Evolutionary conservation across 2,329 filamentous ascomycete species (phyloP).

Genomic region (Fusarium fujikuroi): DNA sequence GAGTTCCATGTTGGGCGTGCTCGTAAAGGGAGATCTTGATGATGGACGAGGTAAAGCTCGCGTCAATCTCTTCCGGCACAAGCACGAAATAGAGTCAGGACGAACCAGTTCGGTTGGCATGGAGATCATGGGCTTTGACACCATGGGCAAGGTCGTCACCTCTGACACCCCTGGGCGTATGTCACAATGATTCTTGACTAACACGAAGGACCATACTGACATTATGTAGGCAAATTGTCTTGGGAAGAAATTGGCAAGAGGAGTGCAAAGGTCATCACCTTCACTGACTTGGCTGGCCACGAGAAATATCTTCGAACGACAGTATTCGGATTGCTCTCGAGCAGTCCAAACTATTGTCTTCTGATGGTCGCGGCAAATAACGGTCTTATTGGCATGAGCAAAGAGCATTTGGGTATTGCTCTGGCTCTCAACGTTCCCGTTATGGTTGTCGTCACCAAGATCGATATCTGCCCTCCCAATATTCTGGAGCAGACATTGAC

Average conservation of each 20-base stretch:
- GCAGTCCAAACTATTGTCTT: conserved; percentile 95
- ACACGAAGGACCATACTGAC: conserved; percentile 20
- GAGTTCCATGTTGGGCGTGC: conserved; percentile 92
- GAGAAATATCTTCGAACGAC: conserved; percentile 95
- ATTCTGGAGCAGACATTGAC: conserved; percentile 93
- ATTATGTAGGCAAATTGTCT: conserved; percentile 69
- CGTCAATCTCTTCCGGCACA: conserved; percentile 96
- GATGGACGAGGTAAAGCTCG: conserved; percentile 94
- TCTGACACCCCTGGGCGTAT: conserved; percentile 86
- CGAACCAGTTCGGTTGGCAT: conserved; percentile 96
- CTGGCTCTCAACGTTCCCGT: conserved; percentile 95
- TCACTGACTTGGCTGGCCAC: conserved; percentile 94
- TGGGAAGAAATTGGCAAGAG: conserved; percentile 98
- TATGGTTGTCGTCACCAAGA: conserved; percentile 98
- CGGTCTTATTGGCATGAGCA: conserved; percentile 96
- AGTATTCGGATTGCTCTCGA: conserved; percentile 93
- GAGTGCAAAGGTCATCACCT: conserved; percentile 95
- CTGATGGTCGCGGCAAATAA: conserved; percentile 99
- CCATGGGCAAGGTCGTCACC: conserved; percentile 81
- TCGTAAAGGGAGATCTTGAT: conserved; percentile 95
- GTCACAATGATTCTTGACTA: conserved; percentile 26
- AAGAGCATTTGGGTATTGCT: conserved; percentile 96
- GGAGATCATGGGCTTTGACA: conserved; percentile 99
- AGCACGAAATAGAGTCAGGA: conserved; percentile 96
- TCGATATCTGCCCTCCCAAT: conserved; percentile 96